Conservation (phyloP, 352 stramenopile species). For the Pythium phragmitis region DNA sequence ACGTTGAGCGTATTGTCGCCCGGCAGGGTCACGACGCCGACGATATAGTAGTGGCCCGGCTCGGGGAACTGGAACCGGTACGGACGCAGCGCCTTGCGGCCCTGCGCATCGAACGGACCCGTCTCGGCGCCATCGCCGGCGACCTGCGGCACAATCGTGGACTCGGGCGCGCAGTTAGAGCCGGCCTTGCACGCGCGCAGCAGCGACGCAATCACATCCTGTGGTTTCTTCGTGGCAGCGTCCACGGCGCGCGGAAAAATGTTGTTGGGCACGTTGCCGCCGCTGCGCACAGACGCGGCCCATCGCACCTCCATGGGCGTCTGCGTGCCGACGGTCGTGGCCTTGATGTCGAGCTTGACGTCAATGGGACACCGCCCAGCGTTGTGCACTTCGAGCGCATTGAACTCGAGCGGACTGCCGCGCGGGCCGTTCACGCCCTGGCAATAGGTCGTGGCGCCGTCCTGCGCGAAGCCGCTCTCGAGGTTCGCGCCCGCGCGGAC, state of each 20-base stretch:
- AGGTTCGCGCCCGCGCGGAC: constrained; percentile 37
- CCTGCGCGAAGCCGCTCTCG: constrained; percentile 54
- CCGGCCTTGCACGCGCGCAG: constrained; percentile 60
- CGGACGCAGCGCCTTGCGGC: constrained; percentile 43
- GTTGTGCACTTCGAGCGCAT: constrained; percentile 45
- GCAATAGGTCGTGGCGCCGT: constrained; percentile 74
- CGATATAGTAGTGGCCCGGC: constrained; percentile 58
- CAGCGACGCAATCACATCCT: constrained; percentile 43
- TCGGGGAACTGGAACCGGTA: constrained; percentile 47
- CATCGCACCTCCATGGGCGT: constrained; percentile 50
- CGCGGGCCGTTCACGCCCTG: constrained; percentile 39
- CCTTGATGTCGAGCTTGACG: constrained; percentile 36
- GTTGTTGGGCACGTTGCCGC: constrained; percentile 28
- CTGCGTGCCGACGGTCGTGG: constrained; percentile 36
- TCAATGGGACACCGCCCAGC: constrained; percentile 59
- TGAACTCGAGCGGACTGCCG: constrained; percentile 33
- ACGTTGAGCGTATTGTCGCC: constrained; percentile 46
- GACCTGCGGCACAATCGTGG: constrained; percentile 38
- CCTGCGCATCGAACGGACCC: constrained; percentile 44
- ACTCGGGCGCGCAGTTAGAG: constrained; percentile 50
- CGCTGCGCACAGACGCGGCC: constrained; percentile 33
- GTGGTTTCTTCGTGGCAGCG: constrained; percentile 36
- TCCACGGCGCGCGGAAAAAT: constrained; percentile 72
- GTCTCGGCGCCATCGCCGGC: constrained; percentile 34
- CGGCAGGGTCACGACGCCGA: constrained; percentile 57